These are phyloP conservation scores for Chlorella variabilis DNA, from an alignment of 163 green algal genomes.

Conservation along the genomic window DNA sequence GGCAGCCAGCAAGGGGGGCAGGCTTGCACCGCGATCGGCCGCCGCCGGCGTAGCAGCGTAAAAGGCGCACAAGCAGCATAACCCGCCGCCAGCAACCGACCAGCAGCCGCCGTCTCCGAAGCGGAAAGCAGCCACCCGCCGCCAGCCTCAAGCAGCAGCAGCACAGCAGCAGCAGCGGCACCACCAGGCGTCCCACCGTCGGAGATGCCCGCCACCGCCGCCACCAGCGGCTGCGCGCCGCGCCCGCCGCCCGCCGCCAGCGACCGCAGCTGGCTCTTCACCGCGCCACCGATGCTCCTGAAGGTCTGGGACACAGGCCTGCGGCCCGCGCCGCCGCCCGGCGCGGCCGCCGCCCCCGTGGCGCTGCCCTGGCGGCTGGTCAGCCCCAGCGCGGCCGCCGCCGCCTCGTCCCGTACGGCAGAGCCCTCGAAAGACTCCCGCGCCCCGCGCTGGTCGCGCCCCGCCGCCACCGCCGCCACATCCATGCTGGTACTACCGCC, in stretches of 20 bases:
- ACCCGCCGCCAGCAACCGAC: too few relatives aligned
- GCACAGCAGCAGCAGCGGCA: background rate
- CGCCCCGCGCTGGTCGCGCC: background rate
- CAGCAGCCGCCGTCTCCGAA: too few relatives aligned
- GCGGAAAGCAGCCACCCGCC: too few relatives aligned
- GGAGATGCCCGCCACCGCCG: constrained; percentile 7
- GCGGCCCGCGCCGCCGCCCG: background rate
- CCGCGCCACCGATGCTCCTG: constrained; percentile 33
- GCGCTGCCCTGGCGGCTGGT: constrained; percentile 1
- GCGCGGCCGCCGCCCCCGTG: background rate
- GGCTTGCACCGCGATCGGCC: too few relatives aligned
- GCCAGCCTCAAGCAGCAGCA: background rate
- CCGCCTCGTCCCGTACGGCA: constrained; percentile 12
- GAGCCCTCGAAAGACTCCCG: background rate
- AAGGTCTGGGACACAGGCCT: constrained; percentile 1
- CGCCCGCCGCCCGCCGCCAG: constrained; percentile 4
- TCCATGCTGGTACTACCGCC: too few relatives aligned
- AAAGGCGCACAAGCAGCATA: too few relatives aligned
- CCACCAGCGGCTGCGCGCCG: constrained; percentile 9
- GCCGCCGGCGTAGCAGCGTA: too few relatives aligned
- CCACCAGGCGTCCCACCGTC: background rate
- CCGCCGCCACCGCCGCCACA: background rate
- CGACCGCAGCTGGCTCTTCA: constrained; percentile 35
- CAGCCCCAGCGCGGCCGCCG: constrained; percentile 19
- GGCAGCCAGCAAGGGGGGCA: background rate